phyloP scores from a whole-genome alignment of 2,329 filamentous ascomycete species.

The Laburnicola sp. region DNA sequence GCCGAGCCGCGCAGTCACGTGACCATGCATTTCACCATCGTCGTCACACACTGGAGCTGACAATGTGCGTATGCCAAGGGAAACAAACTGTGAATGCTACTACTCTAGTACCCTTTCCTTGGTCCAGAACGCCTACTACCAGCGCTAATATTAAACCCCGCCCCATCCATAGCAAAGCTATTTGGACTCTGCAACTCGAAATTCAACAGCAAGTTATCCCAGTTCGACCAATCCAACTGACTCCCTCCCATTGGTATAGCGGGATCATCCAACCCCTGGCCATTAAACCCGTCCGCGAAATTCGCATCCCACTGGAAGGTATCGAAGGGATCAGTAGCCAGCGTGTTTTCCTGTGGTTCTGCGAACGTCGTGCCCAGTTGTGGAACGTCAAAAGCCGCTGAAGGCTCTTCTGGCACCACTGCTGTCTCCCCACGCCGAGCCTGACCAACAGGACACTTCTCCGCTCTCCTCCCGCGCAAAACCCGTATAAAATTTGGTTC shows the following conservation, averaged over 20 bases:
- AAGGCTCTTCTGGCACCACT: too few relatives aligned
- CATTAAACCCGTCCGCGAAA: constrained; percentile 2
- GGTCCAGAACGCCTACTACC: too few relatives aligned
- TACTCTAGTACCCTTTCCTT: too few relatives aligned
- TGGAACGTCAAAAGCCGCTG: not conserved
- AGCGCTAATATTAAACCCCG: not conserved
- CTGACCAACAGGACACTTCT: not conserved
- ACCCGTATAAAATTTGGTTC: constrained; percentile 31
- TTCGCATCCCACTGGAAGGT: constrained; percentile 22
- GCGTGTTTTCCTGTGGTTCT: not conserved
- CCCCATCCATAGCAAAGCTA: constrained; percentile 2
- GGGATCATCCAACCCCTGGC: constrained; percentile 9
- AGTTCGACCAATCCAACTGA: constrained; percentile 34
- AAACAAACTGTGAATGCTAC: too few relatives aligned
- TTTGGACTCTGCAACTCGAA: constrained; percentile 19
- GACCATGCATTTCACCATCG: too few relatives aligned
- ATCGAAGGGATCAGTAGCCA: constrained; percentile 1
- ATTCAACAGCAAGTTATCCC: constrained; percentile 34
- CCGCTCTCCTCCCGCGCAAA: constrained; percentile 16
- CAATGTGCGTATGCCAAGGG: too few relatives aligned
- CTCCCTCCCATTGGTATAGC: constrained; percentile 19
- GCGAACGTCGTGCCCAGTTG: not conserved
- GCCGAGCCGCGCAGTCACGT: too few relatives aligned
- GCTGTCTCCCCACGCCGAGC: not conserved
- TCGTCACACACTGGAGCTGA: too few relatives aligned